Conservation (phyloP, 106 monocot genomes). For the Alisma plantagoaquatica region DNA sequence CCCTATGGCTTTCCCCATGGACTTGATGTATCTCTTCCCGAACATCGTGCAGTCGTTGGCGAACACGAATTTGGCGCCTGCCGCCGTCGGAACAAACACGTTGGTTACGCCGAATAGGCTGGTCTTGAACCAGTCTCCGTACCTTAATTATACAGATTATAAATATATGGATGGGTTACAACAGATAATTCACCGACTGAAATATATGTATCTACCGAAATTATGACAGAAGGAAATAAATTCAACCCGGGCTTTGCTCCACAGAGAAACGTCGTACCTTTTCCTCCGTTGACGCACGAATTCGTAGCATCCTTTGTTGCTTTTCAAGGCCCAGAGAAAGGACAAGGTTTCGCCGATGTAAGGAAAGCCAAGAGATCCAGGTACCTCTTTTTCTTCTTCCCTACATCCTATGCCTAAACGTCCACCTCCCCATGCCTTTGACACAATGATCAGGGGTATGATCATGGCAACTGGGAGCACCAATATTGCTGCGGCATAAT, state of each 20-base stretch:
- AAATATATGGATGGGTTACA: not conserved
- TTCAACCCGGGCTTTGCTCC: too few species aligned
- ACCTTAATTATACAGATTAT: constrained; percentile 9
- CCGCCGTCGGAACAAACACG: constrained; percentile 43
- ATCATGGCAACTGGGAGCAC: too few species aligned
- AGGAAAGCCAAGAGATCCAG: constrained; percentile 42
- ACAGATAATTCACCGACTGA: not conserved
- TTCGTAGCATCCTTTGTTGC: constrained; percentile 48
- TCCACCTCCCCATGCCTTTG: not conserved
- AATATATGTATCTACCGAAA: not conserved
- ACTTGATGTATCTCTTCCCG: constrained; percentile 42
- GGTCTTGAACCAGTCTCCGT: constrained; percentile 66
- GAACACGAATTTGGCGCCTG: constrained; percentile 31
- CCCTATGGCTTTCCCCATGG: constrained; percentile 52
- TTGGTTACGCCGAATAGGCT: constrained; percentile 48
- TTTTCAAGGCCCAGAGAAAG: constrained; percentile 42
- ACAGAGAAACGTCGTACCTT: constrained; percentile 17
- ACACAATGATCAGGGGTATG: too few species aligned
- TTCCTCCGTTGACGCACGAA: constrained; percentile 36
- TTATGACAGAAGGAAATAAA: not conserved
- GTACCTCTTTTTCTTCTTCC: constrained; percentile 6
- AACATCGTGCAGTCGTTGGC: constrained; percentile 29
- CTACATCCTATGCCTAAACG: too few species aligned
- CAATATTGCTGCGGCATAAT: too few species aligned
- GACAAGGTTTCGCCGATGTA: constrained; percentile 58